Evolutionary conservation across 768 basidiomycete genomes (phyloP).

Genomic region (Xanthoconium purpureum): DNA sequence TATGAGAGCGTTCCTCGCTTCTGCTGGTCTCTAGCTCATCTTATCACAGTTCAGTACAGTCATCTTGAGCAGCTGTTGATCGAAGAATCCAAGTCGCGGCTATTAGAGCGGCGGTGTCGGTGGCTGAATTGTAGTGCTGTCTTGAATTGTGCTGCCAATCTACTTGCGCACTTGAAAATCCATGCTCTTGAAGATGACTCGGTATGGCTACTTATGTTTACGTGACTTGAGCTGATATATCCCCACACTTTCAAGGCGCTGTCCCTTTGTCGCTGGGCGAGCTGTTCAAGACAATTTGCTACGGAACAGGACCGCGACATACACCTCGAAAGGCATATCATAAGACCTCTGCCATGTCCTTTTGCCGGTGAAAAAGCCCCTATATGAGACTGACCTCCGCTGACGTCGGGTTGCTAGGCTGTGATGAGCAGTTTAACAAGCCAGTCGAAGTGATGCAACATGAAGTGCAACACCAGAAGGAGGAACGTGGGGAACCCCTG

Average conservation of each 20-base stretch:
- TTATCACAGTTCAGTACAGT: conserved; percentile 38
- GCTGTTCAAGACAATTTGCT: conserved; percentile 47
- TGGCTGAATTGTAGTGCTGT: conserved; percentile 58
- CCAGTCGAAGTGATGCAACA: conserved; percentile 51
- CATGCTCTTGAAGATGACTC: conserved; percentile 34
- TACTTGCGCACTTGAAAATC: conserved; percentile 48
- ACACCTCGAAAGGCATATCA: conserved; percentile 54
- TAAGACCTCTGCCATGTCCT: conserved; percentile 29
- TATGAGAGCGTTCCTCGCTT: conserved; percentile 27
- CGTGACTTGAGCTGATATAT: conserved; percentile 7
- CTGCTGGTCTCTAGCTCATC: conserved; percentile 26
- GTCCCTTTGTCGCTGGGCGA: conserved; percentile 54
- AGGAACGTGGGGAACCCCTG: conserved; percentile 10
- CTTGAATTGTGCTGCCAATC: conserved; percentile 49
- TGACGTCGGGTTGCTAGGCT: conserved; percentile 41
- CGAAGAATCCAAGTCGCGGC: conserved; percentile 45
- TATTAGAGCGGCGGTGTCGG: conserved; percentile 49
- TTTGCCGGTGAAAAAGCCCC: conserved; percentile 40
- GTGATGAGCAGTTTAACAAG: conserved; percentile 46
- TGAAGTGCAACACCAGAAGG: conserved; percentile 37
- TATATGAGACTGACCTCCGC: neutral
- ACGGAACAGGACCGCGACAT: conserved; percentile 34
- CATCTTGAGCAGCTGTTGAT: conserved; percentile 42
- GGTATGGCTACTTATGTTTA: conserved; percentile 18
- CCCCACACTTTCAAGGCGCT: conserved; percentile 25